Base-by-base conservation (phyloP, 495 filamentous ascomycete species). In the Aspergillus ostianus region DNA sequence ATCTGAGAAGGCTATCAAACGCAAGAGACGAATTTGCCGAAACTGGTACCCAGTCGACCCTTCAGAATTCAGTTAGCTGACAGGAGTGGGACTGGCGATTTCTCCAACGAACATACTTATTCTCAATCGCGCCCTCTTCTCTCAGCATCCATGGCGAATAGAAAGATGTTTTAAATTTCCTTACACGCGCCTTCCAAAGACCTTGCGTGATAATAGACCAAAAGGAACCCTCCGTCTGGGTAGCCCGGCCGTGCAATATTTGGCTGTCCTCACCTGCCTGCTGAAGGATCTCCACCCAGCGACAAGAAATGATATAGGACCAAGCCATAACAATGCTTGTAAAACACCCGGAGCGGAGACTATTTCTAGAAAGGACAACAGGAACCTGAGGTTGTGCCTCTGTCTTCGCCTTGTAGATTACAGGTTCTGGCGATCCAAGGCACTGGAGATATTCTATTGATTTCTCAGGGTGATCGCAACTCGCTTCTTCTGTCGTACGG, bases 241-340 rank as follows among this genome's bases (percentile, higher is more conserved):
- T 48, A 23, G 21, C 32, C 17, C 61, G 19, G 10, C 29, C 20
- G 41, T 63, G 60, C 21, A 59, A 27, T 20, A 62, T 51, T 27
- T 46, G 20, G 29, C 62, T 54, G 2, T 58, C 50, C 58, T 63
- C 55, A 9, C 63, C 63, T 18, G 59, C 56, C 30, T 20, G 44
- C 23, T 59, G 58, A 46, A 63, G 56, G 30, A 65, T 63, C 45
- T 68, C 65, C 23, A 65, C 63, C 63, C 65, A 68, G 49, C 61
- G 63, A 47, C 55, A 57, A 52, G 59, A 68, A 50, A 65, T 56
- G 44, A 68, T 63, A 45, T 65, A 68, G 13, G 65, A 57, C 63
- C 65, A 65, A 23, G 63, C 59, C 17, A 65, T 41, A 45, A 63
- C 55, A 19, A 68, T 61, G 44, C 32, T 60, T 13, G 56, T 59